phyloP scores from a whole-genome alignment of 345 rosid genomes.

The Ailanthus altissimus region DNA sequence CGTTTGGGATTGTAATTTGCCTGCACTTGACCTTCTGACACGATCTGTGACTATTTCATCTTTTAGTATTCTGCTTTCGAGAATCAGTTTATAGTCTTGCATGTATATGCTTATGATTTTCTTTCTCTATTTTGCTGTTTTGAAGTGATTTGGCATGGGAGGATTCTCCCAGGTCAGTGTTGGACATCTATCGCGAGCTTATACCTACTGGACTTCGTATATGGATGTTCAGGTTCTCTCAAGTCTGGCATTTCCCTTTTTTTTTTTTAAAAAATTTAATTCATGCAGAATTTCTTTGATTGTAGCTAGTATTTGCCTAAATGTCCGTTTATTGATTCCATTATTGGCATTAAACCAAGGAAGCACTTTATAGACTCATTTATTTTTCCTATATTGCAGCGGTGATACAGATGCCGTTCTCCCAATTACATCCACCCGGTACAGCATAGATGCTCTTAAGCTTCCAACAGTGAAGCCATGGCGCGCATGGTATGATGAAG shows the following conservation, averaged over 20 bases:
- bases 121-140: not conserved
- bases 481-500: conserved; percentile 82
- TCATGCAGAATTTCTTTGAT: not conserved
- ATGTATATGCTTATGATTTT: not conserved
- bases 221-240: conserved; percentile 87
- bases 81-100: not conserved
- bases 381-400: conserved; percentile 34
- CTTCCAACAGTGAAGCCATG: conserved; percentile 68
- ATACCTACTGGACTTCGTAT: conserved; percentile 73
- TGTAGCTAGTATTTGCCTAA: not conserved
- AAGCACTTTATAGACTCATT: not conserved
- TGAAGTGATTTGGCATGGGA: conserved; percentile 68
- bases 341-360: not conserved
- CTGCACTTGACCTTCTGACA: not conserved
- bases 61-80: not conserved
- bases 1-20: not conserved
- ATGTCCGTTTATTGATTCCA: not conserved
- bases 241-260: not conserved
- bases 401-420: conserved; percentile 91
- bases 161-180: conserved; percentile 67
- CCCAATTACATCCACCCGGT: conserved; percentile 89
- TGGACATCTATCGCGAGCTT: conserved; percentile 79
- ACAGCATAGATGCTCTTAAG: conserved; percentile 75
- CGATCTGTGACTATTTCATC: not conserved
- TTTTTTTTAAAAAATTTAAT: not conserved